Base-by-base conservation (phyloP, 495 filamentous ascomycete genomes). In the Aeminium ludgeri region DNA sequence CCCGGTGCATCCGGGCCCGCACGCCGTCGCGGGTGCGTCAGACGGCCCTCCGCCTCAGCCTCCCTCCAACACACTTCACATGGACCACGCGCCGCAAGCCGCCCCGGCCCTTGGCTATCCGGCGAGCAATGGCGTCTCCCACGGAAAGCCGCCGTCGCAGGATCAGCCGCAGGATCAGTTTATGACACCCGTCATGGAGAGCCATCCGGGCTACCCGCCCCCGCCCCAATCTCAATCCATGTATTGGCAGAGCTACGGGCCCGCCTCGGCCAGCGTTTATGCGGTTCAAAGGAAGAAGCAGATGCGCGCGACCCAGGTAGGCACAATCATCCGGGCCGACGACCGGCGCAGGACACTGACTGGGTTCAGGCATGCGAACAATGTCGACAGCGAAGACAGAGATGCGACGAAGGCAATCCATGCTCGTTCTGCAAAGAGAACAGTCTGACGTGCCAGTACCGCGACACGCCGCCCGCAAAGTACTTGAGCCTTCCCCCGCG, bases 401-500 rank as follows among this genome's bases (percentile, higher is more conserved):
- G 78, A 57, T 81, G 76, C 54, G 74, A 79, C 43, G 76, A 81
- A 61, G 50, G 49, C 1, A 53, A 49, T 17, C 62, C 62, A 2
- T 65, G 62, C 41, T 54, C 53, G 12, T 63, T 59, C 39, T 65
- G 62, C 45, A 54, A 62, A 63, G 38, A 75, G 67, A 55, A 75
- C 46, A 64, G 63, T 32, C 56, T 71, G 6, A 62, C 69, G 16
- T 81, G 76, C 59, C 65, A 67, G 50, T 81, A 80, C 52, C 68
- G 73, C 19, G 74, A 78, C 39, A 69, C 75, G 5, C 71, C 72
- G 11, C 74, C 74, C 19, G 78, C 78, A 44, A 74, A 77, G 76
- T 80, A 59, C n/a, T 33, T 11, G 1, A 17, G 37, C 30, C 20
- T 12, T n/a, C 40, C 15, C 38, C 25, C 41, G 48, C 43, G 23